These are phyloP conservation scores for Sistotremastrum niveocremeum DNA, from an alignment of 768 basidiomycete genomes.

Conservation along the genomic window DNA sequence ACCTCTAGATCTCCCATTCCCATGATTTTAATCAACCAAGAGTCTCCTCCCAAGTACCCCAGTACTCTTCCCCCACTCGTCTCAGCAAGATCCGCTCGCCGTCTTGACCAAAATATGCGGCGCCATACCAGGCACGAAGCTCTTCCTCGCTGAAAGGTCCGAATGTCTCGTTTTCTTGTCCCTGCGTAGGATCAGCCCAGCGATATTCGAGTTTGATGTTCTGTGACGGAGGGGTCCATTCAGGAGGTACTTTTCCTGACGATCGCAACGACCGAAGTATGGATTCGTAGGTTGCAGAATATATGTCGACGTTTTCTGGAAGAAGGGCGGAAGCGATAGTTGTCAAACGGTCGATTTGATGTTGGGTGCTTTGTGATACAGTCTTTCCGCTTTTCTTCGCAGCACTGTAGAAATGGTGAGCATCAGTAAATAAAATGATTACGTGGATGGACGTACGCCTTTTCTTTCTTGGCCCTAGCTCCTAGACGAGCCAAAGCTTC, in stretches of 20 bases:
- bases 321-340: slow-evolving; percentile 81
- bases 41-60: slow-evolving; percentile 61
- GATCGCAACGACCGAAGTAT: slow-evolving; percentile 63
- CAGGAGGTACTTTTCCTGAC: slow-evolving; percentile 50
- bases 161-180: slow-evolving; percentile 38
- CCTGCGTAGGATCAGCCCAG: slow-evolving; percentile 47
- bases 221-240: slow-evolving; percentile 68
- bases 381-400: background rate
- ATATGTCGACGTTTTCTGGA: slow-evolving; percentile 78
- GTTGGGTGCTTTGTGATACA: slow-evolving; percentile 3
- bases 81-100: slow-evolving; percentile 75
- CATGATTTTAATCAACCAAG: slow-evolving; percentile 24
- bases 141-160: slow-evolving; percentile 77
- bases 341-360: slow-evolving; percentile 58
- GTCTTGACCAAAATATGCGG: slow-evolving; percentile 62
- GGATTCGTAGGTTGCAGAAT: slow-evolving; percentile 76
- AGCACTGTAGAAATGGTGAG: background rate
- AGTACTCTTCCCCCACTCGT: slow-evolving; percentile 43
- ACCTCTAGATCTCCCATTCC: too few relatives aligned
- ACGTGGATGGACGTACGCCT: slow-evolving; percentile 15
- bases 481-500: slow-evolving; percentile 84
- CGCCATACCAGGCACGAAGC: slow-evolving; percentile 67
- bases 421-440: background rate
- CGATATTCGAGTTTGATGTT: slow-evolving; percentile 70
- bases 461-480: slow-evolving; percentile 41